These are phyloP conservation scores for Posidonia australis DNA, from an alignment of 106 monocot genomes.

Conservation along the genomic window DNA sequence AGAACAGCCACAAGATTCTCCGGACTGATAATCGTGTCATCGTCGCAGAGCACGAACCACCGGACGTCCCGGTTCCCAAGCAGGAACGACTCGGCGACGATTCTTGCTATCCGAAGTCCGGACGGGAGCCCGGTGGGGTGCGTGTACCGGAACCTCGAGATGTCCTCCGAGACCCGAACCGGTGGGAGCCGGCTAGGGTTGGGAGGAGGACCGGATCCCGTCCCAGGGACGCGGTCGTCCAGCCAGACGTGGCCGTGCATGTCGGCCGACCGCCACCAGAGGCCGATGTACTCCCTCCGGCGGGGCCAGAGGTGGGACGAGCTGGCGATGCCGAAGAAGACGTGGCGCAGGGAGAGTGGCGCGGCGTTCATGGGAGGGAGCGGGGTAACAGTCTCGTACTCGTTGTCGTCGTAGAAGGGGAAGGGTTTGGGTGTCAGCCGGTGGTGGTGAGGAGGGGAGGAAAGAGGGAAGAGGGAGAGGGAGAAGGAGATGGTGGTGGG, in stretches of 20 bases:
- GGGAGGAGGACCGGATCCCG: no score
- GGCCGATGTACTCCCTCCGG: slow-evolving; percentile 55
- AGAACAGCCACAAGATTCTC: slow-evolving; percentile 78
- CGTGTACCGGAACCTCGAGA: slow-evolving; percentile 73
- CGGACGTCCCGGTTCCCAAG: slow-evolving; percentile 39
- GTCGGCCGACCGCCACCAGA: slow-evolving; percentile 62
- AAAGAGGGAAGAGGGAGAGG: slow-evolving; percentile 1
- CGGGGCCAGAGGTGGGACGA: slow-evolving; percentile 65
- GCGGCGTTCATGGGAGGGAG: neutral
- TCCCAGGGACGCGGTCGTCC: slow-evolving; percentile 20
- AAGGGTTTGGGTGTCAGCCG: slow-evolving; percentile 3
- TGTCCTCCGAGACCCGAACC: slow-evolving; percentile 66
- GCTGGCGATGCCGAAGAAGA: slow-evolving; percentile 80
- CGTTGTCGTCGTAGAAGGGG: neutral
- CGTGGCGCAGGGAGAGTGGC: slow-evolving; percentile 37
- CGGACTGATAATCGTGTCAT: slow-evolving; percentile 65
- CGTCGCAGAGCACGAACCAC: slow-evolving; percentile 88
- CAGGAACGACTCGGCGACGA: slow-evolving; percentile 55
- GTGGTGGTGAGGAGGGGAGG: slow-evolving; percentile 6
- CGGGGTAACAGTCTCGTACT: neutral
- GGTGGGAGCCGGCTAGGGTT: slow-evolving; percentile 36
- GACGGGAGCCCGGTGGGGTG: slow-evolving; percentile 82
- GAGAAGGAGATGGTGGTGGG: slow-evolving; percentile 4
- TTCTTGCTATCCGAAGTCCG: slow-evolving; percentile 82
- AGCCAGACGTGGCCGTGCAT: slow-evolving; percentile 91